Evolutionary conservation across 805 yeast species (phyloP), one percentile per base, ranked within the genome.

Genomic region (Tetrapisispora taiwanensis): DNA sequence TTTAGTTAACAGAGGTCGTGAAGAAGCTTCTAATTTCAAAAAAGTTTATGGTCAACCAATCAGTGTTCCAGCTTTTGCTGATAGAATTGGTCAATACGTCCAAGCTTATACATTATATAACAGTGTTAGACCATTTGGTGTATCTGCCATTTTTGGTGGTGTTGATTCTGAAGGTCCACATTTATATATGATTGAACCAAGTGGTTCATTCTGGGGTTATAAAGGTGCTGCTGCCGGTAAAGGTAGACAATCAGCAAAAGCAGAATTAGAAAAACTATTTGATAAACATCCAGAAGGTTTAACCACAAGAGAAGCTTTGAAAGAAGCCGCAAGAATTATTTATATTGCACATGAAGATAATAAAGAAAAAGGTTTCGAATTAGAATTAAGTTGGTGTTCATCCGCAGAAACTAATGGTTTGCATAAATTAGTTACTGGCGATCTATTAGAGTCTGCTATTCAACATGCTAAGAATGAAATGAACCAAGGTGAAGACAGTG

Each of bases 161-260:
- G 78, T 85, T 40, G 97, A 90, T 62, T 81, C 78, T 36, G 77
- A 84, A 48, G 97, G 97, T 12, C 77, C 94, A 18, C 97, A 90
- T 63, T 74, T 92, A 55, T 90, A 83, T 68, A 92, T 90, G 97
- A 73, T 92, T 47, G 99, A 92, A 64, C 98, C 99, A 55, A 84
- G 94, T 63, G 99, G 99, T 49, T 72, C 87, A 1, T 87, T 81
- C 60, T 94, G 98, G 97, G 99, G 99, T 42, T 92, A 92, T 68
- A 74, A 76, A 44, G 98, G 96, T 48, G 95, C 96, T 33, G 98
- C 99, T 15, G 79, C 97, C 4, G 99, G 99, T 51, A 92, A 90
- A 65, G 99, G 99, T 39, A 79, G 97, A 66, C 99, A 92, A 66
- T 78, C 86, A n/a, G 98, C 98, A 41, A 90, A 90, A 68, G 84